Base-by-base conservation (phyloP, 2,329 filamentous ascomycete species). In the Ceratocystis lukuohia region DNA sequence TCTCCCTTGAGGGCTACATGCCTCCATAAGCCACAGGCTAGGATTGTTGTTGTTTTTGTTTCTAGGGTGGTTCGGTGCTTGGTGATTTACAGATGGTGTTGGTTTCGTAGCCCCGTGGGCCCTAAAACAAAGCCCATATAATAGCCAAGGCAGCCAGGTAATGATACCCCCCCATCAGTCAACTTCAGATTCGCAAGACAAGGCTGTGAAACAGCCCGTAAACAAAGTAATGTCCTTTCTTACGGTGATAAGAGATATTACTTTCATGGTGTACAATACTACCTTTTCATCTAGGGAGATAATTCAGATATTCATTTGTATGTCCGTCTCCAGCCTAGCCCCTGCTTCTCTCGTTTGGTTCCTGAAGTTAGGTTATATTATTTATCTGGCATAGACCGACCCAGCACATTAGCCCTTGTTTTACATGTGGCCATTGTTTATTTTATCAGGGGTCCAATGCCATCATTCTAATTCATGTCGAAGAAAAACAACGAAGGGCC, bases 201-300 rank as follows among this genome's bases (percentile, higher is more conserved):
- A 59, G 53, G 25, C 53, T 33, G 28, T 59, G 53, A 59, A 59
- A 59, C 53, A 25, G 53, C 15, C 53, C 53, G 53, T 59, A 59
- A 50, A 57, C 25, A 1, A 59, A 37, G 4, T 8, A 33, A 20
- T 22, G 48, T 12, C 2, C 33, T 50, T 20, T 50, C 17, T 50
- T 22, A 3, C 5, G 46, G 46, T 22, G 1, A 30, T 30, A 28
- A 12, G 53, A 5, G 25, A 33, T 59, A n/a, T 15, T 12, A 12
- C 10, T 17, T 59, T 37, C 12, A 17, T n/a, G 28, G 53, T 33
- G 17, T 37, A 12, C 20, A 25, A 53, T 25, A 25, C 20, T 53
- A 8, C 48, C 48, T 53, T 5, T 17, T 5, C 48, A 53, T 25
- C 22, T 22, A 22, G n/a, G 22, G 15, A 59, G 3, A 59, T 20